Conservation (phyloP, 169 alveolate species). For the Babesia ovata region DNA sequence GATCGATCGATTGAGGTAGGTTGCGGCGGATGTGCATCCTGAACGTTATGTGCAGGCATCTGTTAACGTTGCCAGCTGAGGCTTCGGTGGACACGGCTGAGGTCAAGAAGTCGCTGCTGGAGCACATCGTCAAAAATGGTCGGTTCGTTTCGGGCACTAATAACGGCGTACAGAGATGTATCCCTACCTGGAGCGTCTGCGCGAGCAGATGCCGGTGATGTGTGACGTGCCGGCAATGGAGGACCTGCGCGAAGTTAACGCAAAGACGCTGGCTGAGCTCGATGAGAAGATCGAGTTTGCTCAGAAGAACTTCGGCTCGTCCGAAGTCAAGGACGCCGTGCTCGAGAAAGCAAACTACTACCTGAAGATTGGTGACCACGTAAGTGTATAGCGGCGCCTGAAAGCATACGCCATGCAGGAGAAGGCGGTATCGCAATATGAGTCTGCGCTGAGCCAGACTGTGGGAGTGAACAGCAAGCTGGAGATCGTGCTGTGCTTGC, state of each 20-base stretch:
- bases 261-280: conserved; percentile 74
- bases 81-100: conserved; percentile 35
- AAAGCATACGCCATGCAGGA: conserved; percentile 45
- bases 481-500: conserved; percentile 75
- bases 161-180: conserved; percentile 59
- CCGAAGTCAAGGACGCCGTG: conserved; percentile 89
- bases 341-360: conserved; percentile 86
- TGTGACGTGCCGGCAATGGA: conserved; percentile 63
- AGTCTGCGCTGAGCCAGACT: conserved; percentile 76
- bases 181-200: conserved; percentile 68
- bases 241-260: conserved; percentile 61
- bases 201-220: conserved; percentile 67
- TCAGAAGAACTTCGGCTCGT: conserved; percentile 87
- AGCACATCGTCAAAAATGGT: conserved; percentile 56
- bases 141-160: not conserved
- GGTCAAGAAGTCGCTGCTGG: conserved; percentile 37
- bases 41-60: conserved; percentile 34
- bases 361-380: conserved; percentile 82
- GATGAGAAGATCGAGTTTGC: conserved; percentile 86
- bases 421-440: conserved; percentile 79
- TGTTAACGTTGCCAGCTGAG: conserved; percentile 42
- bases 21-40: not conserved
- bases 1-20: conserved; percentile 55
- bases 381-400: not conserved
- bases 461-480: conserved; percentile 81